phyloP scores from a whole-genome alignment of 208 protist species.

The Entamoeba nuttalli region DNA sequence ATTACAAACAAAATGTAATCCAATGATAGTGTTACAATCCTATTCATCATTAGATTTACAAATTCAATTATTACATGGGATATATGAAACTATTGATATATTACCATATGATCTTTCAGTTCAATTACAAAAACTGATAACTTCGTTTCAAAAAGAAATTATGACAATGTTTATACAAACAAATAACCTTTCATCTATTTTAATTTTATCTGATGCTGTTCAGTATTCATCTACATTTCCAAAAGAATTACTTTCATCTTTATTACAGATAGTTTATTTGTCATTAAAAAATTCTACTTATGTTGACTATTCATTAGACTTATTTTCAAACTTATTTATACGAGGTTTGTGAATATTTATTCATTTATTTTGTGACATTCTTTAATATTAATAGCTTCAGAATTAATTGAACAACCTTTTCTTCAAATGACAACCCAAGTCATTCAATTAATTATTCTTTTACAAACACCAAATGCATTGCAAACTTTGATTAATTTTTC shows the following conservation, averaged over 20 bases:
- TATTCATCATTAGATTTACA: background rate
- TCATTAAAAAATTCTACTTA: background rate
- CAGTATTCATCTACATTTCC: background rate
- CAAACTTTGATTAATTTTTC: background rate
- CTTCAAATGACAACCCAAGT: background rate
- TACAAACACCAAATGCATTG: background rate
- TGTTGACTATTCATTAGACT: background rate
- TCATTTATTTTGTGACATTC: background rate
- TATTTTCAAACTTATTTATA: background rate
- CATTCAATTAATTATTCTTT: background rate
- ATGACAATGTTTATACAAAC: background rate
- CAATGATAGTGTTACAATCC: background rate
- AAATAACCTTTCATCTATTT: background rate
- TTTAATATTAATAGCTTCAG: background rate
- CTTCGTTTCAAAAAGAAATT: background rate
- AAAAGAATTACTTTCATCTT: background rate
- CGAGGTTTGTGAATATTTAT: background rate
- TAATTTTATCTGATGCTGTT: background rate
- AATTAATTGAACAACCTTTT: background rate
- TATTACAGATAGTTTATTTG: background rate
- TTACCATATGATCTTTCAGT: background rate
- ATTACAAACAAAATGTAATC: background rate
- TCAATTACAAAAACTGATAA: background rate
- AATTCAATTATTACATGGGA: background rate
- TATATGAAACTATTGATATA: background rate